A percentile compares a stretch with the other conserved stretches of the same genome.
phyloP scores from a whole-genome alignment of 345 rosid genomes.

The Excoecaria agallocha region DNA sequence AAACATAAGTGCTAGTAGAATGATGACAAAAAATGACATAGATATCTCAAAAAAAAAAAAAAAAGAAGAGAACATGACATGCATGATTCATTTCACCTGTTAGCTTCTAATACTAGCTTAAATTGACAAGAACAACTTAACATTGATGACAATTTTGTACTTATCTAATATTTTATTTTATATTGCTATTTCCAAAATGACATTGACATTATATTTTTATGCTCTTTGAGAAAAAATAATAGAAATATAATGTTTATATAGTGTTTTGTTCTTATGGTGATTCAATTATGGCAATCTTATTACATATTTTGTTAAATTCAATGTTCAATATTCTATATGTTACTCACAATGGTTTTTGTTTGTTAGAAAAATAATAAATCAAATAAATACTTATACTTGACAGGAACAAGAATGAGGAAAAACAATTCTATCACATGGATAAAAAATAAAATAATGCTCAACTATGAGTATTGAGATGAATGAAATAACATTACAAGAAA shows the following conservation, averaged over 20 bases:
- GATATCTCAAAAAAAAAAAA: too few species aligned
- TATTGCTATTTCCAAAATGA: neutral
- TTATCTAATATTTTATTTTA: neutral
- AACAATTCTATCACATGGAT: too few species aligned
- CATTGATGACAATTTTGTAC: neutral
- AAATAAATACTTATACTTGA: neutral
- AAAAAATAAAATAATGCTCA: too few species aligned
- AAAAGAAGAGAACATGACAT: too few species aligned
- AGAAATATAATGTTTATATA: neutral
- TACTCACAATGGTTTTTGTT: too few species aligned
- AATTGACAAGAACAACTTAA: neutral
- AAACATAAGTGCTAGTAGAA: too few species aligned
- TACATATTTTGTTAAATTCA: neutral
- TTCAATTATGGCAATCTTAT: neutral
- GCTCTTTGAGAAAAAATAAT: neutral
- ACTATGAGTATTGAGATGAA: too few species aligned
- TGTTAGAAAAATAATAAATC: neutral
- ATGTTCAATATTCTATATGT: neutral
- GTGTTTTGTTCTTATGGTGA: neutral
- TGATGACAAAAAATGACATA: too few species aligned
- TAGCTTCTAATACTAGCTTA: neutral
- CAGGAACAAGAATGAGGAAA: too few species aligned
- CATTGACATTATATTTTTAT: neutral
- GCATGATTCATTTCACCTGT: neutral
- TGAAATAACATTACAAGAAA: too few species aligned